These are phyloP conservation scores for Camellia japonica DNA, from an alignment of 148 eudicot species.

Conservation along the genomic window DNA sequence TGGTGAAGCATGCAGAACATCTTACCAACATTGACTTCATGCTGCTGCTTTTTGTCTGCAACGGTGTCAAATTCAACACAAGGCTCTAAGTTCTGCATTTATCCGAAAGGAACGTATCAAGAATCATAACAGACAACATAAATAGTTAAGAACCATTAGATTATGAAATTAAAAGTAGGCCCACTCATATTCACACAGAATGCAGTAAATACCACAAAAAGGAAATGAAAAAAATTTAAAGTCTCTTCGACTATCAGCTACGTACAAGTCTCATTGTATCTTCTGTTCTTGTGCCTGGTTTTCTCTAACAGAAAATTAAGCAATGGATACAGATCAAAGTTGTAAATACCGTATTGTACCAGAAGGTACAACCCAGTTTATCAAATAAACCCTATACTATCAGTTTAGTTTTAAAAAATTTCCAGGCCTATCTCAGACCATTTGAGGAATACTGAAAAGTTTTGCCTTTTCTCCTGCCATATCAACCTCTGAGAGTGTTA, in stretches of 20 bases:
- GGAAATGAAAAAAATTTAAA: not conserved
- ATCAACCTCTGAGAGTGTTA: too few relatives aligned
- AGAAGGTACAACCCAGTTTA: too few relatives aligned
- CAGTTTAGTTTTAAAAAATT: too few relatives aligned
- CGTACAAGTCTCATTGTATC: not conserved
- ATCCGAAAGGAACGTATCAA: not conserved
- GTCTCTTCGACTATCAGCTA: not conserved
- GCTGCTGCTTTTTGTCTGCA: constrained; percentile 77
- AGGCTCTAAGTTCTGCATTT: constrained; percentile 79
- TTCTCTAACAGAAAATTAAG: not conserved
- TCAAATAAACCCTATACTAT: too few relatives aligned
- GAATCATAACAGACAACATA: not conserved
- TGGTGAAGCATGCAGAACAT: not conserved
- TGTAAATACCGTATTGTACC: too few relatives aligned
- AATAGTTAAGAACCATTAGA: too few relatives aligned
- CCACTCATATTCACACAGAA: not conserved
- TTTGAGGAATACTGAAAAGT: too few relatives aligned
- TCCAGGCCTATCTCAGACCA: too few relatives aligned
- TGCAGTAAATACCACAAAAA: too few relatives aligned
- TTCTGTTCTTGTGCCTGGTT: not conserved
- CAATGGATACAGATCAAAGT: not conserved
- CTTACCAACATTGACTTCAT: constrained; percentile 94
- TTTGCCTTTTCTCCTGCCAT: too few relatives aligned
- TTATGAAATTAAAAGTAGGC: not conserved
- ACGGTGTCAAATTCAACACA: constrained; percentile 86